phyloP scores from a whole-genome alignment of 805 yeast species.

The Clavispora carvajalis region DNA sequence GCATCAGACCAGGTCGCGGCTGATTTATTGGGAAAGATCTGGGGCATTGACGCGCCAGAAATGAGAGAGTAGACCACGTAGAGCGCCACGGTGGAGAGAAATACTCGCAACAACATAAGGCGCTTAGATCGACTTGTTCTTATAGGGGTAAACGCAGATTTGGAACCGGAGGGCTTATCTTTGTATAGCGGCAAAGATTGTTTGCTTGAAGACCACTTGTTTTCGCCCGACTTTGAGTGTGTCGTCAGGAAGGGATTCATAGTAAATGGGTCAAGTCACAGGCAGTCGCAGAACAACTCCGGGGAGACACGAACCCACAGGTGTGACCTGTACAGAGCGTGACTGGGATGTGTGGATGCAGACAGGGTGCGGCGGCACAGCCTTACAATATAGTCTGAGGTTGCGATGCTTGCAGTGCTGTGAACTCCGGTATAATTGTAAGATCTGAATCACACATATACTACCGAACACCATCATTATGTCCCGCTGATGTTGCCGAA shows the following conservation, averaged over 20 bases:
- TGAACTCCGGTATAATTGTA: no score
- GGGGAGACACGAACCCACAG: constrained; percentile 1
- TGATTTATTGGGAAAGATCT: not conserved
- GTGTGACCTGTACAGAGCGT: no score
- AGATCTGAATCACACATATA: no score
- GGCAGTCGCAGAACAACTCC: not conserved
- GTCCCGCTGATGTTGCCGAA: no score
- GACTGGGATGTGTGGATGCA: not conserved
- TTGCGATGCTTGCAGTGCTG: no score
- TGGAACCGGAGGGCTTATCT: constrained; percentile 12
- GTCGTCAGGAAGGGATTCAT: not conserved
- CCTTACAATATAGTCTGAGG: no score
- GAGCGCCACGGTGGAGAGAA: constrained; percentile 8
- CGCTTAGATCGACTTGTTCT: constrained; percentile 5
- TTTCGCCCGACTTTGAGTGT: not conserved
- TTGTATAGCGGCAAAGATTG: constrained; percentile 15
- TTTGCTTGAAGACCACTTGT: constrained; percentile 4
- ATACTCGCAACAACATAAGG: constrained; percentile 12
- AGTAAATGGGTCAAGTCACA: not conserved
- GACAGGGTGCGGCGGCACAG: no score
- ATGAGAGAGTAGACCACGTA: constrained; percentile 9
- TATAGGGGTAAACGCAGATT: constrained; percentile 7
- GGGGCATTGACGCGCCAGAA: constrained; percentile 1
- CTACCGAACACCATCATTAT: no score
- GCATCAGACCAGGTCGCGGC: constrained; percentile 39